Conservation (phyloP, 257 asterid species). For the Capsicum baccatum region DNA sequence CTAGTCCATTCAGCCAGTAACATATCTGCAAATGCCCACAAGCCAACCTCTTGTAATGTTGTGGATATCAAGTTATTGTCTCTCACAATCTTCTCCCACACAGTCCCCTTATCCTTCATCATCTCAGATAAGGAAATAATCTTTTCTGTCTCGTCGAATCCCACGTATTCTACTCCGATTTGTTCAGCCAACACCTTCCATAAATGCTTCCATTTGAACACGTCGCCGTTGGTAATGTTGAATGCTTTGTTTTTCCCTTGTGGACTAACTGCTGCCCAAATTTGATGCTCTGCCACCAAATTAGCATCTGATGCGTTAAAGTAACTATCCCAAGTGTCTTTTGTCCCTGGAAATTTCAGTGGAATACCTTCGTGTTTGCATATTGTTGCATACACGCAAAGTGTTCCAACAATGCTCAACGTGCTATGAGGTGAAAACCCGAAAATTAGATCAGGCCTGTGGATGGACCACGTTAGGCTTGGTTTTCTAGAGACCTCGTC, state of each 20-base stretch:
- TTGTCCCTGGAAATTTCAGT: constrained; percentile 73
- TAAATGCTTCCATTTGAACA: constrained; percentile 47
- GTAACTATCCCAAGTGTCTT: constrained; percentile 75
- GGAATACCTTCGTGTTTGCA: constrained; percentile 73
- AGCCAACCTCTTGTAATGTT: constrained; percentile 33
- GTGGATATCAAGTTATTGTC: constrained; percentile 28
- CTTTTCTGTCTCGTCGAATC: constrained; percentile 18
- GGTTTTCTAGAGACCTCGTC: constrained; percentile 68
- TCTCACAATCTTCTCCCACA: constrained; percentile 40
- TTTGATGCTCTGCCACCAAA: constrained; percentile 90
- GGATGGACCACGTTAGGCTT: constrained; percentile 83
- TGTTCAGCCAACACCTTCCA: constrained; percentile 41
- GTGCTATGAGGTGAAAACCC: constrained; percentile 81
- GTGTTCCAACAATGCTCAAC: constrained; percentile 79
- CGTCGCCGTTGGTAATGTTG: constrained; percentile 89
- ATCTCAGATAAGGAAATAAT: constrained; percentile 28
- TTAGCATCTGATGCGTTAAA: constrained; percentile 84
- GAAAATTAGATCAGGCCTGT: constrained; percentile 72
- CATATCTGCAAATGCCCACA: constrained; percentile 31
- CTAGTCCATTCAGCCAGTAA: not conserved
- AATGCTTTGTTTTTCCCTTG: constrained; percentile 88
- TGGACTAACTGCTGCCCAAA: constrained; percentile 88
- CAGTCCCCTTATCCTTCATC: constrained; percentile 38
- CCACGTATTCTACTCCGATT: constrained; percentile 27
- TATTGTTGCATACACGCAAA: constrained; percentile 80